Base-by-base conservation (phyloP, 2,329 filamentous ascomycete genomes). In the Monosporascus sp. region DNA sequence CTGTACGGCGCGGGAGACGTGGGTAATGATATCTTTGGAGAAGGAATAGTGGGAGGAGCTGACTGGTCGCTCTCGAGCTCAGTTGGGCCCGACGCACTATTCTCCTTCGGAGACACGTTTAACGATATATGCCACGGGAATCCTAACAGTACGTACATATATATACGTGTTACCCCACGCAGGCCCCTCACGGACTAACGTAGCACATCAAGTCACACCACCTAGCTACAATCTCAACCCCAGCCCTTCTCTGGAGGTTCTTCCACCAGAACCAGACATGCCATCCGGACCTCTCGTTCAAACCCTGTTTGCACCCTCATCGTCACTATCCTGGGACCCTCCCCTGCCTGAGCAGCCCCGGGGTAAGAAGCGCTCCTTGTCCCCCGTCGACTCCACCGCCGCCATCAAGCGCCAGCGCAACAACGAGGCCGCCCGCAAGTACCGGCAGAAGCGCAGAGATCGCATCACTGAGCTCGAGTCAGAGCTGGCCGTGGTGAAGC, bases 371-470 rank as follows among this genome's bases (percentile, higher is more conserved):
- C 53, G 61, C 39, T 63, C 61, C 14, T 64, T 62, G 27, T 59
- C 66, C 6, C 58, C 62, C 1, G 62, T 60, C 14, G 67, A 69
- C 53, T 57, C 63, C 2, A 63, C 67, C 14, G 68, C 66, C 5
- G 64, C 68, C 18, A 63, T 75, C 63, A 88, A 88, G 68, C 83
- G 86, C 27, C 80, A 82, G 56, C 79, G 82, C 56, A 89, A 89
- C 68, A 89, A 85, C 15, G 76, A 87, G 56, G 86, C 86, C n/a
- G 86, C 86, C 31, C 79, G 84, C 56, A 84, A 86, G 56, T 89
- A 88, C 65, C 82, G 86, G 25, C 85, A 89, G 66, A 87, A 86
- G 67, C 81, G 85, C 46, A 76, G 88, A 36, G 85, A 89, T 61
- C 82, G 84, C 56, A 81, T 88, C 67, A 71, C 70, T 25, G 79